Evolutionary conservation across 345 rosid genomes (phyloP), one percentile per base, ranked within the genome.

Genomic region (Citrus trifoliata): DNA sequence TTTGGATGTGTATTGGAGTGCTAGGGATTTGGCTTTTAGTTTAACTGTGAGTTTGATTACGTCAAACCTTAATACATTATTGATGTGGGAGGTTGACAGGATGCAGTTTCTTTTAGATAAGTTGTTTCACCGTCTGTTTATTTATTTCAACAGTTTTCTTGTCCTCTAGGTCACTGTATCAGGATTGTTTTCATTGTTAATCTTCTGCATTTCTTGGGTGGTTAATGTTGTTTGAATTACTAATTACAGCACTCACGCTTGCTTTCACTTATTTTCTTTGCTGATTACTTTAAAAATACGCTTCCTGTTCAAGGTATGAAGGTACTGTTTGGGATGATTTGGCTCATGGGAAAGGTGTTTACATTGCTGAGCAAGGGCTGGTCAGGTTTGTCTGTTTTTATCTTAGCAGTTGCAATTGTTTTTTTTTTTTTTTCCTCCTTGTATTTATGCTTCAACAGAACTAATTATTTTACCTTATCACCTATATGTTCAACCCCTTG

Each of bases 261-360:
- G 21, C 75, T 53, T 53, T 48, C 4, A 14, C 22, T 38, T 68
- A 64, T 51, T 37, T 48, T 70, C 56, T 71, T 61, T 35, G 51
- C 78, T 79, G 77, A 24, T 25, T 69, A 18, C 69, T 27, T 74
- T 60, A 61, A 24, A 46, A 69, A 64, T 78, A 55, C 72, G 77
- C 38, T 58, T 62, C 58, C 21, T 73, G 74, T 80, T 77, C 24
- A 77, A 95, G 98, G 86, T 93, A 95, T 70, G 98, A 95, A 92
- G 98, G 98, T 56, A 92, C 98, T 21, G 88, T 95, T 33, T 95
- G 98, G 98, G 97, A 95, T 92, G 97, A 93, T 82, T 80, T 89
- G 88, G 98, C 98, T 86, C 95, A 89, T 80, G 98, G 98, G 7
- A 95, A 93, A 86, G 98, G 98, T 85, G 98, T 95, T 79, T 93